Percentiles rank a stretch among this genome's conserved stretches.
phyloP scores from a whole-genome alignment of 371 early-diverging fungal genomes.

The Mucor saturninus region DNA sequence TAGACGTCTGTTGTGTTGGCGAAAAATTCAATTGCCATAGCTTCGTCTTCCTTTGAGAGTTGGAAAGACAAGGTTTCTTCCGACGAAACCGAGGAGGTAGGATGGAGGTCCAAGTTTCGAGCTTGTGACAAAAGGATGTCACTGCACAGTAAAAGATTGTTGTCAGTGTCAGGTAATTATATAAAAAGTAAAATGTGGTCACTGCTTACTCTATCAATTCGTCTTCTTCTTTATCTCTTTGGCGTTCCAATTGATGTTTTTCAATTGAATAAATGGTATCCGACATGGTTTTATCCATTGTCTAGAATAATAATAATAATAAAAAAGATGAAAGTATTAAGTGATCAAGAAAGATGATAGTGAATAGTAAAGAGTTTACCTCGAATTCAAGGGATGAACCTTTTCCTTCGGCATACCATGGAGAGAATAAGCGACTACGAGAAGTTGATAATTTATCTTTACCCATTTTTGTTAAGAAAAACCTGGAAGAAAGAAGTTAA shows the following conservation, averaged over 20 bases:
- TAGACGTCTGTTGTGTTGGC: too few species aligned
- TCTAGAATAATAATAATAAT: not conserved
- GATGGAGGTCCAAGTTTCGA: too few species aligned
- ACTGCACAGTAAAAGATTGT: not conserved
- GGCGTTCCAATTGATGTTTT: conserved; percentile 3
- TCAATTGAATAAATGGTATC: conserved; percentile 8
- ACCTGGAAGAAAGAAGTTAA: not conserved
- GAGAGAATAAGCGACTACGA: conserved; percentile 5
- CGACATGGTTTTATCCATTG: conserved; percentile 11
- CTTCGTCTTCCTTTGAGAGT: too few species aligned
- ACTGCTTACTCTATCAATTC: not conserved
- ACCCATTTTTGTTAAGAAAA: conserved; percentile 2
- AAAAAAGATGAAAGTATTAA: too few species aligned
- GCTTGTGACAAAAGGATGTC: too few species aligned
- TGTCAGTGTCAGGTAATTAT: not conserved
- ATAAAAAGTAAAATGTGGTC: not conserved
- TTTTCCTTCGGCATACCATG: conserved; percentile 5
- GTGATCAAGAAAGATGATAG: too few species aligned
- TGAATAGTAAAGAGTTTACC: too few species aligned
- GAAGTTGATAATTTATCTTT: conserved; percentile 1
- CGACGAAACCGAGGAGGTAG: too few species aligned
- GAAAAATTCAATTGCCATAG: too few species aligned
- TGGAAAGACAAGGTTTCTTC: too few species aligned
- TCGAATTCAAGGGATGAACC: not conserved
- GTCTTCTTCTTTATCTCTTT: conserved; percentile 10